A percentile compares a stretch with the other conserved stretches of the same genome.
Conservation (phyloP, 176 grass and related monocot genomes). For the Thinopyrum elongatum region DNA sequence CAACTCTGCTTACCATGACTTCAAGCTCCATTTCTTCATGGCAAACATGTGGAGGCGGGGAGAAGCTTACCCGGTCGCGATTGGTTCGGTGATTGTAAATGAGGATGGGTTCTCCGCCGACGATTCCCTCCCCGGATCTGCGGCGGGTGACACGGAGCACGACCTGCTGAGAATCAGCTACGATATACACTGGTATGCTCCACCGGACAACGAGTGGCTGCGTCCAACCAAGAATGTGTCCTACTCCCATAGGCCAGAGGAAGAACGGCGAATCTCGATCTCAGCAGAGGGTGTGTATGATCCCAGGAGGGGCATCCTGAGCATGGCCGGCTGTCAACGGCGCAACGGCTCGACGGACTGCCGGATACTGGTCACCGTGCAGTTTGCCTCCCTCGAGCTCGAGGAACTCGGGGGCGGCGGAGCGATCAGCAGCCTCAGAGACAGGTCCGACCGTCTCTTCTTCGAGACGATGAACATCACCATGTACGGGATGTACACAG, state of each 20-base stretch:
- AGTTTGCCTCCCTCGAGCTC: not conserved
- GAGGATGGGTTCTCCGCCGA: not conserved
- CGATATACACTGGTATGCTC: not conserved
- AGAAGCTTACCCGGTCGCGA: constrained; percentile 13
- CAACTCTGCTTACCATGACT: constrained; percentile 40
- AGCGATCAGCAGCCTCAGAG: constrained; percentile 52
- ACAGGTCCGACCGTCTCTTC: constrained; percentile 44
- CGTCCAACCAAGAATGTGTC: too few relatives aligned
- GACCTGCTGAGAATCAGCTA: constrained; percentile 43
- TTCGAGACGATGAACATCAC: constrained; percentile 25
- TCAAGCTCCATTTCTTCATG: constrained; percentile 17
- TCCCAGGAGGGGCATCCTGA: constrained; percentile 36
- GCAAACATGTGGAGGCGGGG: not conserved
- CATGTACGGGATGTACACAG: constrained; percentile 4
- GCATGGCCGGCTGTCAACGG: constrained; percentile 49
- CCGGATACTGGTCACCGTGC: constrained; percentile 40
- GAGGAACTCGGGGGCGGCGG: not conserved
- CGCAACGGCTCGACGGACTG: constrained; percentile 42
- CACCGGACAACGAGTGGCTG: too few relatives aligned
- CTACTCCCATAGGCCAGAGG: not conserved
- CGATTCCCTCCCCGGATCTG: not conserved
- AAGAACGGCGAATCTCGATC: not conserved
- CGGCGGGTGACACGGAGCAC: not conserved
- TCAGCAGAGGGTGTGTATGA: constrained; percentile 66
- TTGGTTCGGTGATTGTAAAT: constrained; percentile 6